A percentile compares a stretch with the other conserved stretches of the same genome.
Conservation (phyloP, 441 rosid genomes). For the Codiaeum variegatum region DNA sequence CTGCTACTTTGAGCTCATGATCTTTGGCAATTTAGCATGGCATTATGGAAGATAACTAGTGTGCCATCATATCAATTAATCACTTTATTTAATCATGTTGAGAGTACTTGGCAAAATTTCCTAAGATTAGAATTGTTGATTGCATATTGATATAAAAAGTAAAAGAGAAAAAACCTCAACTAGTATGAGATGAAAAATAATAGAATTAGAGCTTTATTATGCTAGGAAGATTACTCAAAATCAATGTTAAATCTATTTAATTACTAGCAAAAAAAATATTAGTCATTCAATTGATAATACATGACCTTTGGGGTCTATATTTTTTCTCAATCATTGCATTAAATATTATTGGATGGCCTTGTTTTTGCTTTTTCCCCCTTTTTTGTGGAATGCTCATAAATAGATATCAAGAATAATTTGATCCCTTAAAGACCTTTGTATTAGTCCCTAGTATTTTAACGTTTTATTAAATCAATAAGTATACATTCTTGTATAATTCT, state of each 20-base stretch:
- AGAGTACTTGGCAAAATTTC: constrained; percentile 8
- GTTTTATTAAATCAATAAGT: no score
- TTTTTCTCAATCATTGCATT: background rate
- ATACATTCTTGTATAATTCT: no score
- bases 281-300: background rate
- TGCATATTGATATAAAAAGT: background rate
- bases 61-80: background rate
- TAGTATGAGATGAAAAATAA: background rate
- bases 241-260: background rate
- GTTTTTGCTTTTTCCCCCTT: background rate
- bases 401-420: background rate
- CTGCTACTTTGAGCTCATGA: background rate
- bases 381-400: background rate
- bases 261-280: no score
- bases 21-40: constrained; percentile 1
- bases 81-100: background rate
- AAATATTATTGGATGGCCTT: background rate
- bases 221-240: background rate
- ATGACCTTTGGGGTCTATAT: background rate
- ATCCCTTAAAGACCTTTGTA: no score
- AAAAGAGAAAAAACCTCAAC: background rate
- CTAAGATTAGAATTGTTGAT: constrained; percentile 1
- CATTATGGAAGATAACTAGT: background rate
- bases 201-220: background rate
- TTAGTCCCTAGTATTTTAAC: no score